Percentiles rank a stretch among this genome's conserved stretches.
phyloP scores from a whole-genome alignment of 1,139 yeast genomes.

The Sugiyamaella japonica region DNA sequence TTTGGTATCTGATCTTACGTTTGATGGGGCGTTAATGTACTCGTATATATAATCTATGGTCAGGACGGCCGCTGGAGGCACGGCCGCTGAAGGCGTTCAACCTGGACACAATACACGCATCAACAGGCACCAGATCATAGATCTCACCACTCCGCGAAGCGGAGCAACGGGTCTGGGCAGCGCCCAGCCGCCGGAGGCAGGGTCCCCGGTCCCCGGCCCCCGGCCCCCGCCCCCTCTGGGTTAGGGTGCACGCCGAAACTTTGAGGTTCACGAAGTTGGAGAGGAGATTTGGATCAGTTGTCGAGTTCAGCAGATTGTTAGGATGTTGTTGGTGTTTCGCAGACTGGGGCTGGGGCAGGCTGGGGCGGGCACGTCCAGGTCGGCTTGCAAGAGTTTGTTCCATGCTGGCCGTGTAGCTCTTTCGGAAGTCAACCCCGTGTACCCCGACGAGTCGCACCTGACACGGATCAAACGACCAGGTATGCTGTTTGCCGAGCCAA shows the following conservation, averaged over 20 bases:
- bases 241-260: not conserved
- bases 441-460: conserved; percentile 36
- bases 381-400: conserved; percentile 24
- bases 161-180: conserved; percentile 7
- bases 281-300: too few relatives aligned
- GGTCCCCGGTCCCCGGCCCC: not conserved
- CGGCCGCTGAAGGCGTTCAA: too few relatives aligned
- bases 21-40: conserved; percentile 35
- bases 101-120: too few relatives aligned
- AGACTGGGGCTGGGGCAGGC: not conserved
- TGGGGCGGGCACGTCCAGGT: not conserved
- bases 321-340: not conserved
- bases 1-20: conserved; percentile 36
- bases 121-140: not conserved
- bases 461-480: conserved; percentile 40
- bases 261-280: not conserved
- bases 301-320: too few relatives aligned
- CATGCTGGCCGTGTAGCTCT: conserved; percentile 15
- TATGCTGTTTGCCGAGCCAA: conserved; percentile 39
- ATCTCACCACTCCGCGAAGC: not conserved
- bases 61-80: too few relatives aligned
- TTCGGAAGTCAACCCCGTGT: conserved; percentile 35
- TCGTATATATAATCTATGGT: not conserved
- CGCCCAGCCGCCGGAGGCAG: not conserved
- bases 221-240: not conserved